Percentiles rank a stretch among this genome's conserved stretches.
phyloP scores from a whole-genome alignment of 192 early-diverging fungal species.

The Coemansia sp. region DNA sequence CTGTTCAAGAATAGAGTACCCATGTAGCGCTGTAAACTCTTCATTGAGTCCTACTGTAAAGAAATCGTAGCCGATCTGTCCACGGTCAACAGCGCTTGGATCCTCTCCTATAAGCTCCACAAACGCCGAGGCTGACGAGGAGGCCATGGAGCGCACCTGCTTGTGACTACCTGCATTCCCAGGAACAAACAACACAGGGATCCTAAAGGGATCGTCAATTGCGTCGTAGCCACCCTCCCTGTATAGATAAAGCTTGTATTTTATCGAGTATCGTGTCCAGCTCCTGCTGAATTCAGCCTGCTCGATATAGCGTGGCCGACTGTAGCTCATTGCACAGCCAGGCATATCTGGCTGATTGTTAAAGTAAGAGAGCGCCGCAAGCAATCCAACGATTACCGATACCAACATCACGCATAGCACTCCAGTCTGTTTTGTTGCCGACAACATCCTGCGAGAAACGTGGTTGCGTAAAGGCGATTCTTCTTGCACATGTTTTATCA shows the following conservation, averaged over 20 bases:
- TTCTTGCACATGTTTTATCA: not conserved
- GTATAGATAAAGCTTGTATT: constrained; percentile 79
- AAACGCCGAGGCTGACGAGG: constrained; percentile 65
- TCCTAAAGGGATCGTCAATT: constrained; percentile 57
- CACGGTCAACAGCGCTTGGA: constrained; percentile 18
- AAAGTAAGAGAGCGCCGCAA: constrained; percentile 63
- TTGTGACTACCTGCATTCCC: constrained; percentile 93
- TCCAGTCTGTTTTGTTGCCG: not conserved
- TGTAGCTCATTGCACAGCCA: constrained; percentile 61
- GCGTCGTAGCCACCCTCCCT: constrained; percentile 62
- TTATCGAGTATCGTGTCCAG: constrained; percentile 63
- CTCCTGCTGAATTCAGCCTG: constrained; percentile 40
- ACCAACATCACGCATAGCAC: constrained; percentile 21
- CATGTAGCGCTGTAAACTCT: constrained; percentile 89
- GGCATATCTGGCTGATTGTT: constrained; percentile 60
- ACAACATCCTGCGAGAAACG: not conserved
- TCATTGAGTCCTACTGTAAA: constrained; percentile 80
- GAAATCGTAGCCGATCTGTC: constrained; percentile 53
- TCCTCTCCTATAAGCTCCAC: constrained; percentile 39
- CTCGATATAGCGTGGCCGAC: constrained; percentile 56
- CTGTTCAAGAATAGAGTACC: constrained; percentile 80
- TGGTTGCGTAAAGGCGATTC: too few species aligned
- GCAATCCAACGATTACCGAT: constrained; percentile 15
- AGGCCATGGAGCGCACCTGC: constrained; percentile 84
- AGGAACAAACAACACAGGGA: constrained; percentile 92